Conservation (phyloP, 345 rosid genomes). For the Cardamine resedifolia region DNA sequence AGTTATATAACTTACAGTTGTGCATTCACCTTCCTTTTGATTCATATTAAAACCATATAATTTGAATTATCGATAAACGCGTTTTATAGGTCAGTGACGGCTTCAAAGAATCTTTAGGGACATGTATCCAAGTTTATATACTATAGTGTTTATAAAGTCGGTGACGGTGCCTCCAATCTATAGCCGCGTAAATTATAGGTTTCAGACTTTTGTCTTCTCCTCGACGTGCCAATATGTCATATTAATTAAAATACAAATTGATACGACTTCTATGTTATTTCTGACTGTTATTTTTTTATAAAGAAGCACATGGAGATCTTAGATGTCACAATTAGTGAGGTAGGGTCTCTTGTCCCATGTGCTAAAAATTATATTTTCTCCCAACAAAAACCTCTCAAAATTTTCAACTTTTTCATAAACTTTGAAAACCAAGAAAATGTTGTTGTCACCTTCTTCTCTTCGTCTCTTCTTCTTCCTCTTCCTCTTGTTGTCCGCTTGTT, state of each 20-base stretch:
- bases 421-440: conserved; percentile 10
- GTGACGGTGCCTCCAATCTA: conserved; percentile 42
- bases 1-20: conserved; percentile 16
- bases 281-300: conserved; percentile 13
- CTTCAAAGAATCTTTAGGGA: conserved; percentile 38
- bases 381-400: conserved; percentile 11
- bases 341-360: conserved; percentile 37
- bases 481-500: conserved; percentile 26
- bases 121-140: conserved; percentile 34
- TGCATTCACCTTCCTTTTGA: conserved; percentile 16
- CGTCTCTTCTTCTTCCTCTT: conserved; percentile 25
- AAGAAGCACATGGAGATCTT: conserved; percentile 38
- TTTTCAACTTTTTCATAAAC: background rate
- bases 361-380: background rate
- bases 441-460: conserved; percentile 10
- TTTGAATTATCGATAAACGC: conserved; percentile 26
- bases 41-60: background rate
- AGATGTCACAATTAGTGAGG: conserved; percentile 35
- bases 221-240: conserved; percentile 35
- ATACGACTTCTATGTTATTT: conserved; percentile 29
- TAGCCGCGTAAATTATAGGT: conserved; percentile 35
- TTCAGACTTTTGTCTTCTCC: conserved; percentile 33
- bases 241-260: background rate
- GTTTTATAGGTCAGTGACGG: conserved; percentile 30
- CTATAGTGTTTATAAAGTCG: conserved; percentile 23